Conservation (phyloP, 2,329 filamentous ascomycete species). For the Fusarium siculi region DNA sequence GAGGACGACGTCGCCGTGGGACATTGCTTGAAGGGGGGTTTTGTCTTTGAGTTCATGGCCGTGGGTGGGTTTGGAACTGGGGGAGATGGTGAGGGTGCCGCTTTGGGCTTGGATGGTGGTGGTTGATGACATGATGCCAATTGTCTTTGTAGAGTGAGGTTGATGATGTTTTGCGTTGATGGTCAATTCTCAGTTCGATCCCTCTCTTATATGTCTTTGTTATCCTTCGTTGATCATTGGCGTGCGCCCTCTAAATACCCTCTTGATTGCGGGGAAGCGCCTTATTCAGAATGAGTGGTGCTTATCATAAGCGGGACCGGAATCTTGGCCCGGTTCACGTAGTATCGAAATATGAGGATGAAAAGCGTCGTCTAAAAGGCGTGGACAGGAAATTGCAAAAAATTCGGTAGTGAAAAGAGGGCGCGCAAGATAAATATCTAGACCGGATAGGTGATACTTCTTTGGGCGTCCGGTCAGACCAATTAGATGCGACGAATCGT, state of each 20-base stretch:
- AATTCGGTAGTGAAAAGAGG: background rate
- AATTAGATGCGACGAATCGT: fast-evolving
- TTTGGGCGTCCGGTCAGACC: background rate
- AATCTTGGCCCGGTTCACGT: background rate
- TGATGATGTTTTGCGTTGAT: fast-evolving
- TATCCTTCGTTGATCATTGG: background rate
- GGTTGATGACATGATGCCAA: background rate
- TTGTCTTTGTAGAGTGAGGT: background rate
- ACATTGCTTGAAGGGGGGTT: slow-evolving; percentile 43
- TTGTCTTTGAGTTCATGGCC: slow-evolving; percentile 39
- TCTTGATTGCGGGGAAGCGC: slow-evolving; percentile 2
- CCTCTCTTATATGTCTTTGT: background rate
- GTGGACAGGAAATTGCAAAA: background rate
- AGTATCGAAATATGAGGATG: background rate
- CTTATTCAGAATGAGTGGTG: background rate
- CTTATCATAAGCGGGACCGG: slow-evolving; percentile 26
- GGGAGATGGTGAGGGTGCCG: slow-evolving; percentile 20
- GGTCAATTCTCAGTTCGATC: fast-evolving
- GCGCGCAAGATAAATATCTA: background rate
- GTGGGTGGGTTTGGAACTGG: slow-evolving; percentile 20
- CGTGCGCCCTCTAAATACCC: slow-evolving; percentile 30
- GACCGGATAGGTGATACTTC: background rate
- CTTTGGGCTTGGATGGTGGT: background rate
- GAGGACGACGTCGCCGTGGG: slow-evolving; percentile 40
- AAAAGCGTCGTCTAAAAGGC: background rate